Evolutionary conservation across 1,284 basidiomycete species (phyloP), one percentile per base, ranked within the genome.

Genomic region (Bjerkandera adusta): DNA sequence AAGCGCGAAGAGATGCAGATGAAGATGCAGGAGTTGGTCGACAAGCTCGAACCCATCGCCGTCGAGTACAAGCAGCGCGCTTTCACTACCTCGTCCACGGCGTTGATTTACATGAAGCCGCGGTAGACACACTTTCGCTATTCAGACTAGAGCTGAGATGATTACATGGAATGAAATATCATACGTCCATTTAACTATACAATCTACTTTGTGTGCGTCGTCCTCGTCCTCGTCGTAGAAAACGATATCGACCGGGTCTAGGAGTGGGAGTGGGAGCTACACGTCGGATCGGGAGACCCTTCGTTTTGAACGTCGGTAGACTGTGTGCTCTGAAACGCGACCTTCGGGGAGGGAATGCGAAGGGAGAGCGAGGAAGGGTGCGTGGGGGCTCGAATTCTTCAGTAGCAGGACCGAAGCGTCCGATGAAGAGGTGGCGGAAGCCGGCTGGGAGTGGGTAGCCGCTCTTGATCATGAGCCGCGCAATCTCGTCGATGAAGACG

Each of bases 51-150:
- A 32, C 81, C 76, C 43, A 61, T 77, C 2, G 73, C 69, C 24
- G 67, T 63, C 44, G 80, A 83, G 63, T 82, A 74, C 72, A 76
- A 73, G 52, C 60, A 64, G n/a, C n/a, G n/a, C n/a, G n/a, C n/a
- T n/a, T n/a, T n/a, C n/a, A n/a, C n/a, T n/a, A n/a, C n/a, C n/a
- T n/a, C n/a, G n/a, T n/a, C n/a, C n/a, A n/a, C n/a, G n/a, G 71
- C 68, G 5, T 56, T 66, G 3, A 51, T 83, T 36, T 76, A 70
- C 47, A 60, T 85, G 62, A 30, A 52, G 30, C 38, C 30, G 16
- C 36, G 24, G 35, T 15, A 20, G 21, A 34, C 44, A 30, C 35
- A 11, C 30, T 33, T n/a, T n/a, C n/a, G n/a, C n/a, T n/a, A n/a
- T n/a, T n/a, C n/a, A n/a, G n/a, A n/a, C n/a, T n/a, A n/a, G n/a